Evolutionary conservation across 2,329 filamentous ascomycete species (phyloP).

Genomic region (Didymosphaeria variabile): DNA sequence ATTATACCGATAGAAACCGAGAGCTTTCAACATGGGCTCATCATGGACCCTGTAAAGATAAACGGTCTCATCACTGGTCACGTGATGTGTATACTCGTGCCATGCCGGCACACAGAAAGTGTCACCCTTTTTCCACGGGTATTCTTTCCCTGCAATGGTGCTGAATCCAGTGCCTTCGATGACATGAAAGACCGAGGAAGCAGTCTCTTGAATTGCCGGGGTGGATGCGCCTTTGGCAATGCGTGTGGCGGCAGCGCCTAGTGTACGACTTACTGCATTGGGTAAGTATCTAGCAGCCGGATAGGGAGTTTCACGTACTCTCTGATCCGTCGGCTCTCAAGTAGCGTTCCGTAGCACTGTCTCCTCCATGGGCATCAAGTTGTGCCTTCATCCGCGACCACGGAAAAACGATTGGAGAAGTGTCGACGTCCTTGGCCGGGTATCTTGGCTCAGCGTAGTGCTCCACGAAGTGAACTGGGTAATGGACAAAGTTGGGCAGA

Average conservation of each 20-base stretch:
- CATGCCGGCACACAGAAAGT: conserved; percentile 65
- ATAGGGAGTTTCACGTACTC: conserved; percentile 53
- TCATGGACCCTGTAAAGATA: conserved; percentile 66
- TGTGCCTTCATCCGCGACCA: conserved; percentile 57
- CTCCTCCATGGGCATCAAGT: conserved; percentile 45
- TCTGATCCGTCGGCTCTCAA: conserved; percentile 7
- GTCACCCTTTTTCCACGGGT: conserved; percentile 60
- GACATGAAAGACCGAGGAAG: conserved; percentile 64
- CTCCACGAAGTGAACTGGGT: conserved; percentile 64
- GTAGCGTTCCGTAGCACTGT: conserved; percentile 3
- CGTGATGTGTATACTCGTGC: conserved; percentile 60
- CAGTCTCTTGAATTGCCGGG: conserved; percentile 56
- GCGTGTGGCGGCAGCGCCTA: conserved; percentile 51
- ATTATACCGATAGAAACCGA: conserved; percentile 60
- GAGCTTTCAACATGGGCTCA: conserved; percentile 61
- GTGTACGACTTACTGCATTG: no score
- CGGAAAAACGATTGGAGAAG: conserved; percentile 59
- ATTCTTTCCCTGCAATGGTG: conserved; percentile 49
- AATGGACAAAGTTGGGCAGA: conserved; percentile 61
- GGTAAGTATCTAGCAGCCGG: no score
- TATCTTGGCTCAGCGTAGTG: conserved; percentile 59
- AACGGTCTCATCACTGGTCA: conserved; percentile 44
- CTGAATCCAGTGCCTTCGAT: conserved; percentile 57
- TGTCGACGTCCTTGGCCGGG: conserved; percentile 58
- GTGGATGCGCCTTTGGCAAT: conserved; percentile 52